Percentiles rank a stretch among this genome's conserved stretches.
These are phyloP conservation scores for Anethum foeniculum DNA, from an alignment of 140 eudicot species.

Conservation along the genomic window DNA sequence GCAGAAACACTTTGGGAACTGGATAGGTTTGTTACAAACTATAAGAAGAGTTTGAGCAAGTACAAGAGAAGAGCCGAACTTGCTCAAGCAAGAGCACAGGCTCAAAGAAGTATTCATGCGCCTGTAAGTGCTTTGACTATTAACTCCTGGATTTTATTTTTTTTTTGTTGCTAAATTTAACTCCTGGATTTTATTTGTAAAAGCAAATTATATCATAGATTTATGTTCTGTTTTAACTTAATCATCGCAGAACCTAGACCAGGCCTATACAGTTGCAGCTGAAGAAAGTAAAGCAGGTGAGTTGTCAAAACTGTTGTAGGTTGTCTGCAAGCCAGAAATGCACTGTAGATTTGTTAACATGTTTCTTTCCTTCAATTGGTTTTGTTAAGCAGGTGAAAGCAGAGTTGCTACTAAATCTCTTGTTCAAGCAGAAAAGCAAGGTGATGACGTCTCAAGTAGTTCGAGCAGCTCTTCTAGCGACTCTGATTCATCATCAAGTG, in stretches of 20 bases:
- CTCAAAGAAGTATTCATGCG: slow-evolving; percentile 27
- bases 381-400: slow-evolving; percentile 32
- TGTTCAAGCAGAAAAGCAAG: slow-evolving; percentile 43
- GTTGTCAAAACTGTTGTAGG: background rate
- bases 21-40: slow-evolving; percentile 81
- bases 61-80: slow-evolving; percentile 67
- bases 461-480: slow-evolving; percentile 94
- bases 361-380: background rate
- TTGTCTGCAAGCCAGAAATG: background rate
- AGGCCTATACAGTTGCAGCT: slow-evolving; percentile 25
- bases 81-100: slow-evolving; percentile 57
- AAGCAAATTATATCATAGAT: background rate
- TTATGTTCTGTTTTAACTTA: slow-evolving; percentile 6
- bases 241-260: slow-evolving; percentile 44
- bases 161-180: background rate
- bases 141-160: background rate
- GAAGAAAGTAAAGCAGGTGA: slow-evolving; percentile 47
- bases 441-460: slow-evolving; percentile 64
- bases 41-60: slow-evolving; percentile 80
- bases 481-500: slow-evolving; percentile 85
- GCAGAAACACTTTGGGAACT: slow-evolving; percentile 95
- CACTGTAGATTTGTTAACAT: background rate
- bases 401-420: slow-evolving; percentile 28
- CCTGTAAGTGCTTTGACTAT: slow-evolving; percentile 25
- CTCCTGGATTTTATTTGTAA: background rate